Evolutionary conservation across 768 basidiomycete species (phyloP).

Genomic region (Wakefieldia striispora): DNA sequence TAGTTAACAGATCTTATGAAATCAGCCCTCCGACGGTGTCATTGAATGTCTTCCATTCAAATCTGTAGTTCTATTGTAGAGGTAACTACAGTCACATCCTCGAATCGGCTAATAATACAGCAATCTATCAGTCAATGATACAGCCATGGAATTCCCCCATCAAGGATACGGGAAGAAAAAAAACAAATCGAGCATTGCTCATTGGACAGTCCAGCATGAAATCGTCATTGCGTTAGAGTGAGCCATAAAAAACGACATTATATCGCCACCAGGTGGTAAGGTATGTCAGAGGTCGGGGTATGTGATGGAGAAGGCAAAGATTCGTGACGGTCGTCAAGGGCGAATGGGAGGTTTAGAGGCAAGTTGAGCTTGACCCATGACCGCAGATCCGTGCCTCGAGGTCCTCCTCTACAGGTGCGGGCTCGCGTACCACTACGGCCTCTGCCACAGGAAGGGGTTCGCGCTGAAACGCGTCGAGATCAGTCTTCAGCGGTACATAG

Average conservation of each 20-base stretch:
- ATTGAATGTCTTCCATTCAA: background rate
- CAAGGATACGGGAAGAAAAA: background rate
- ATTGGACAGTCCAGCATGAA: conserved; percentile 2
- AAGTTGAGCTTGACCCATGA: background rate
- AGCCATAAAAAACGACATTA: background rate
- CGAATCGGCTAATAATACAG: conserved; percentile 22
- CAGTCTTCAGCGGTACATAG: background rate
- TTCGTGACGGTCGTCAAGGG: background rate
- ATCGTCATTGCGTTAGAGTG: background rate
- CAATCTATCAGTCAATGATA: conserved; percentile 21
- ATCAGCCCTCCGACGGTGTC: too few species aligned
- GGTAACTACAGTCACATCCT: background rate
- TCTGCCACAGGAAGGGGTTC: conserved; percentile 9
- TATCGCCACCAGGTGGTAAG: conserved; percentile 2
- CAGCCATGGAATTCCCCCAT: conserved; percentile 7
- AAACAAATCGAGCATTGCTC: conserved; percentile 1
- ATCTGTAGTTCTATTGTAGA: too few species aligned
- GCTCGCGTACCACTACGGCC: conserved; percentile 7
- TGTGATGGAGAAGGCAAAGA: background rate
- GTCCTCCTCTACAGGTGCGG: conserved; percentile 12
- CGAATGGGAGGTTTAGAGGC: conserved; percentile 5
- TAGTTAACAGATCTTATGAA: too few species aligned
- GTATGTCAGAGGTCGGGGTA: background rate
- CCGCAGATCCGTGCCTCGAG: conserved; percentile 15
- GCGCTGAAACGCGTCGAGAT: conserved; percentile 7